Evolutionary conservation across 805 yeast species (phyloP).

Genomic region (Barnettozyma californica): DNA sequence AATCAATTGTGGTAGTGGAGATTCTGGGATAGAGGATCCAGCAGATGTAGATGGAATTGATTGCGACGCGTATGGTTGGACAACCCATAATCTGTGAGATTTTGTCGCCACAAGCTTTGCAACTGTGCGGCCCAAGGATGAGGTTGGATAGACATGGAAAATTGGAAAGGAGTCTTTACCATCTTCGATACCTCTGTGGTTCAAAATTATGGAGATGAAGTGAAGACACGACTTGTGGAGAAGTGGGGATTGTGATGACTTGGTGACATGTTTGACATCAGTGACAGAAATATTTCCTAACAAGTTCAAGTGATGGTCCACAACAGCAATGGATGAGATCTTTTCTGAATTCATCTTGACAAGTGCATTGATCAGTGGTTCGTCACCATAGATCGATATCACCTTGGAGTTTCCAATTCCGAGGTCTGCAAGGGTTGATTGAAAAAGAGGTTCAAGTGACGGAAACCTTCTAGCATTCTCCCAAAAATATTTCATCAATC

Average conservation of each 20-base stretch:
- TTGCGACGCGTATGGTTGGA: slow-evolving; percentile 44
- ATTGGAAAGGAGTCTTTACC: slow-evolving; percentile 97
- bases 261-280: slow-evolving; percentile 84
- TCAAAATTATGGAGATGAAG: slow-evolving; percentile 80
- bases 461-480: slow-evolving; percentile 87
- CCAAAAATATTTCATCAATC: slow-evolving; percentile 83
- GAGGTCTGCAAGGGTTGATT: slow-evolving; percentile 62
- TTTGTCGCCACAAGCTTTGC: slow-evolving; percentile 95
- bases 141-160: slow-evolving; percentile 78
- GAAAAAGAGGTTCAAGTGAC: slow-evolving; percentile 68
- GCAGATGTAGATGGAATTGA: slow-evolving; percentile 18
- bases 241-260: slow-evolving; percentile 79
- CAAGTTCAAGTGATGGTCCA: slow-evolving; percentile 68
- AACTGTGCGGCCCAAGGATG: slow-evolving; percentile 81
- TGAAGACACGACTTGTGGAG: slow-evolving; percentile 80
- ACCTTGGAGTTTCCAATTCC: slow-evolving; percentile 72
- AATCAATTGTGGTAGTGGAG: slow-evolving; percentile 22
- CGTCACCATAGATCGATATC: slow-evolving; percentile 81
- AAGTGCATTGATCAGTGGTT: slow-evolving; percentile 79
- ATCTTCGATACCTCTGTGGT: slow-evolving; percentile 84
- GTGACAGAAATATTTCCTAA: slow-evolving; percentile 93
- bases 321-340: slow-evolving; percentile 88
- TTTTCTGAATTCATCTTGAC: slow-evolving; percentile 77
- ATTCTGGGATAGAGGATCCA: slow-evolving; percentile 21
- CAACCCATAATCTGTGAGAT: slow-evolving; percentile 86